Evolutionary conservation across 2,329 filamentous ascomycete species (phyloP), one percentile per base, ranked within the genome.

Genomic region (Alternaria alternata): DNA sequence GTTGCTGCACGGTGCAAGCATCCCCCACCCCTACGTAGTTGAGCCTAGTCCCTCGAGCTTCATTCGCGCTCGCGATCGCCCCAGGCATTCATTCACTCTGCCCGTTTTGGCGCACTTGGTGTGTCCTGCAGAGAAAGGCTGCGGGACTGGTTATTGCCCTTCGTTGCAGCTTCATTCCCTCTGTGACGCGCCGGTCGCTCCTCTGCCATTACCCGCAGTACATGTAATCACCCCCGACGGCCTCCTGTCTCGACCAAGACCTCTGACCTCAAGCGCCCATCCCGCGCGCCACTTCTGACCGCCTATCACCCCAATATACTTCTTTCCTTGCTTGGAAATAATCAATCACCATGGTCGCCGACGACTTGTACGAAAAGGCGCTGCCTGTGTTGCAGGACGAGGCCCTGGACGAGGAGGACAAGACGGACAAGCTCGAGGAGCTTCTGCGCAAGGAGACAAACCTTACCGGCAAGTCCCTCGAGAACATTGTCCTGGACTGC

Each of bases 341-440:
- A 86, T 64, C 57, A 49, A 85, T 64, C 57, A 38, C 32, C 76
- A 97, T 98, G 94, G 89, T 97, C 64, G 92, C 94, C 72, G 94
- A 98, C 84, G 89, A 94, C 71, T 89, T 94, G 57, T 96, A 96
- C 83, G 93, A 97, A 72, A 87, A 95, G 74, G 97, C 93, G 79
- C 88, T 96, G 77, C 92, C 93, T 53, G 87, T 97, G 75, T 87
- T 99, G 66, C 89, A 95, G 82, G 90, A 97, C 80, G 82, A 88
- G 59, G 84, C 86, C 56, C 85, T 97, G 63, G 92, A 96, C 72
- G 95, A 98, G 65, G 95, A 99, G 80, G 94, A 97, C 75, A 96
- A 95, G 84, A 94, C 92, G 49, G 94, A 98, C 80, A 91, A 88
- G 80, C 85, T 97, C 54, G 94, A 97, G 81, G 91, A 93, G 67